Percentiles rank a stretch among this genome's conserved stretches.
Evolutionary conservation across 805 yeast species (phyloP).

Genomic region (Yamadazyma insecticola): DNA sequence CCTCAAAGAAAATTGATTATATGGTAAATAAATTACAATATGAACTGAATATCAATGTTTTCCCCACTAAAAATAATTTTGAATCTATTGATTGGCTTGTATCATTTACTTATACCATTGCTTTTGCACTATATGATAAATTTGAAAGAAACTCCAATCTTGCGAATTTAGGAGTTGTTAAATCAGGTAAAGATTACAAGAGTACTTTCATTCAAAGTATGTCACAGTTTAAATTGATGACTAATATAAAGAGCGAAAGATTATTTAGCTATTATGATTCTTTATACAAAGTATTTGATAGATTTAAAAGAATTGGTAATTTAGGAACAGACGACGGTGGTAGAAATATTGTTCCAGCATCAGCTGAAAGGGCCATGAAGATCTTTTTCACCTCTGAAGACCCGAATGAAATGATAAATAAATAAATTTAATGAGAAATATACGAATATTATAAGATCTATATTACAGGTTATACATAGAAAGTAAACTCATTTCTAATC

Average conservation of each 20-base stretch:
- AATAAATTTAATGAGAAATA: neutral
- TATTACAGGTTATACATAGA: no score
- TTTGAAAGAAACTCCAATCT: conserved; percentile 49
- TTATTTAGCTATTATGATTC: conserved; percentile 38
- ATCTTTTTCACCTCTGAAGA: conserved; percentile 47
- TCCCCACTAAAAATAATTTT: conserved; percentile 41
- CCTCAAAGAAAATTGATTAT: conserved; percentile 31
- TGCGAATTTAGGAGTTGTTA: conserved; percentile 51
- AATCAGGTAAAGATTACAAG: conserved; percentile 46
- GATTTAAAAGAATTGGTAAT: conserved; percentile 23
- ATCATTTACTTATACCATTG: conserved; percentile 54
- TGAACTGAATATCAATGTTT: conserved; percentile 43
- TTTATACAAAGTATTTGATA: conserved; percentile 26
- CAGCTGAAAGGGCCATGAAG: conserved; percentile 45
- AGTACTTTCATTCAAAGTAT: conserved; percentile 48
- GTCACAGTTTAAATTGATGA: conserved; percentile 55
- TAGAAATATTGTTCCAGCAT: conserved; percentile 44
- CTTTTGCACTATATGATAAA: conserved; percentile 51
- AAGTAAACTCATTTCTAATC: no score
- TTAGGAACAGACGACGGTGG: conserved; percentile 41
- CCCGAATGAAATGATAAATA: conserved; percentile 38
- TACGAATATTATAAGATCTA: no score
- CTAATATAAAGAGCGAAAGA: conserved; percentile 45
- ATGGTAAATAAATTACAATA: conserved; percentile 29
- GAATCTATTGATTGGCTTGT: conserved; percentile 52